Base-by-base conservation (phyloP, 2,329 filamentous ascomycete genomes). In the Penicillium oxalicum region DNA sequence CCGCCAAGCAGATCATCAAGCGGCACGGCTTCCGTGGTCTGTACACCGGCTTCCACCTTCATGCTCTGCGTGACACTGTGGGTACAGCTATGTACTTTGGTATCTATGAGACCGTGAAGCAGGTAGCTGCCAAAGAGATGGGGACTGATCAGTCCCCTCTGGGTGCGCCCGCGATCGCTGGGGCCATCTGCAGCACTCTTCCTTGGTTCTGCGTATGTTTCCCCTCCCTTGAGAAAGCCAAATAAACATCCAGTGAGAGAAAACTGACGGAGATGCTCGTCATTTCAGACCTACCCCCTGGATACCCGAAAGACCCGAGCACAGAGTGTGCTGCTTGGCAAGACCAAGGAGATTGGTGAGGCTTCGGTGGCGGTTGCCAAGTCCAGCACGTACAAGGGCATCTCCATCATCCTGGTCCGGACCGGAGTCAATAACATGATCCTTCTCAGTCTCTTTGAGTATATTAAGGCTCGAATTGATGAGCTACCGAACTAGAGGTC, bases 381-480 rank as follows among this genome's bases (percentile, higher is more conserved):
- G 39, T 70, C 69, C 25, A 71, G 70, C 53, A 74, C 72, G 63
- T 75, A 74, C 59, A 74, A 71, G 51, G 73, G 73, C 5, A 57
- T 75, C n/a, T 72, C 73, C 7, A 73, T 75, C 50, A 71, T 74
- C 35, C 63, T 75, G 34, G 54, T 74, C 27, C 71, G 73, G 13
- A 74, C 73, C 4, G 68, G 67, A 6, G 58, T 75, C 26, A 73
- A 75, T 58, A 75, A 75, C 58, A 74, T 75, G 71, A 74, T 75
- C 40, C 62, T 75, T 37, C 64, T 75, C 58, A 70, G 70, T 53
- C 63, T 72, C 18, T 74, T 73, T 44, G 73, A 75, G 57, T 72
- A 72, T 48, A 66, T 74, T 34, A 74, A 73, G 59, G 62, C 62
- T 48, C 61, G 61, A 47, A 75, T 75, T 53, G 68, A 74, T 49